Evolutionary conservation across 331 rosid species (phyloP), one percentile per base, ranked within the genome.

Genomic region (Quercus tomentella): DNA sequence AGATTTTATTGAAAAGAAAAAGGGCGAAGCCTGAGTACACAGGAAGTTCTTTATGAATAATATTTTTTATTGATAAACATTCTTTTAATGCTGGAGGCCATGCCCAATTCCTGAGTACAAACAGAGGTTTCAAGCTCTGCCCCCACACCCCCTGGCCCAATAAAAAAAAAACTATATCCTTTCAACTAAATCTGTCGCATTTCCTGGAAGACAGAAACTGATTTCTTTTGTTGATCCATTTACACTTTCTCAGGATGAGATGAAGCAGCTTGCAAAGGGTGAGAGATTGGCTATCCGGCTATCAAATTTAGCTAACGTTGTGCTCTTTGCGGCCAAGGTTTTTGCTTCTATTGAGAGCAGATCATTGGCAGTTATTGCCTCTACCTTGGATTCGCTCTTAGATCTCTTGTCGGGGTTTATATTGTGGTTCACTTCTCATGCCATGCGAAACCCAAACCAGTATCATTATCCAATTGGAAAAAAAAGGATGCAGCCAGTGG

Each of bases 401-500:
- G 96, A 92, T 75, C 97, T 92, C 72, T 72, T 92, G 81, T 92
- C 97, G 2, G 97, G 97, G 41, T 91, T 91, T 83, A 92, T 92
- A 22, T 57, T 92, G 79, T 92, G 97, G 97, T 92, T 89, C 78
- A 92, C 96, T 77, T 81, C 97, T n/a, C 0, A 88, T 78, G 86
- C 94, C 79, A 92, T 92, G 97, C 89, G 33, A 84, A 88, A 41
- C 7, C 92, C 96, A 3, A 92, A 92, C 81, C 91, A 80, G 1
- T 88, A 21, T 81, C 80, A 81, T 80, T 92, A 92, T 67, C 97
- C 97, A 74, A 92, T 92, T 68, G 97, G 97, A 83, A 92, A 92
- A 92, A 91, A 86, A 55, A 93, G 92, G 54, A 89, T 93, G 97
- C 94, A 93, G 56, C 94, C 97, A 72, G 86, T 93, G 93, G 97